Evolutionary conservation across 441 rosid species (phyloP), one percentile per base, ranked within the genome.

Genomic region (Capsella rubella): DNA sequence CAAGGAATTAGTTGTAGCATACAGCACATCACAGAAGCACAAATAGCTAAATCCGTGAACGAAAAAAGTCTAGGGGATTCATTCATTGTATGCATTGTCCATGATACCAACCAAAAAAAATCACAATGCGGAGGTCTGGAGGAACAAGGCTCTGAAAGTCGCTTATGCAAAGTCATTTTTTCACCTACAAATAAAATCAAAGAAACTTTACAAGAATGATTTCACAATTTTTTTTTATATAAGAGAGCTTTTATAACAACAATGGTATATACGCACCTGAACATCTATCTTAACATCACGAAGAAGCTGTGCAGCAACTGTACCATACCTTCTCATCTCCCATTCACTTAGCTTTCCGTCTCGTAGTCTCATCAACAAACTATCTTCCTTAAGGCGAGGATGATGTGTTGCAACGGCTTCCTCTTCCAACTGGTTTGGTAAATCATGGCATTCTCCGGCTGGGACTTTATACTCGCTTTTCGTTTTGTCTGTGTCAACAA

Each of bases 221-320:
- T 43, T 7, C 25, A 67, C 16, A 2, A 6, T 34, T 6, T 34
- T 0, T 0, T 29, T 68, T 16, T 9, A 18, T 37, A 1, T 2
- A n/a, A 12, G 8, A 69, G 8, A 43, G n/a, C 31, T 11, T 69
- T 45, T 18, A 37, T 53, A 53, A 11, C 7, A 42, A 60, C 11
- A 59, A 18, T 58, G 14, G 67, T 59, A 29, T 27, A 14, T 27
- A 46, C 55, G 29, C 31, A 76, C 77, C 77, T 42, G 64, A 72
- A 76, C 73, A 49, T 67, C 79, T 64, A 92, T 85, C 76, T 89
- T 86, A 62, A 90, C 82, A 72, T 89, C 96, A 58, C 83, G 87
- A 55, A 90, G 97, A 82, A 92, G 97, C 71, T 97, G 87, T 18
- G 99, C 99, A 51, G 99, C 97, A 85, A 88, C 83, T n/a, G 92